Conservation (phyloP, 1,139 yeast species). For the Yamadazyma songkhlaensis region DNA sequence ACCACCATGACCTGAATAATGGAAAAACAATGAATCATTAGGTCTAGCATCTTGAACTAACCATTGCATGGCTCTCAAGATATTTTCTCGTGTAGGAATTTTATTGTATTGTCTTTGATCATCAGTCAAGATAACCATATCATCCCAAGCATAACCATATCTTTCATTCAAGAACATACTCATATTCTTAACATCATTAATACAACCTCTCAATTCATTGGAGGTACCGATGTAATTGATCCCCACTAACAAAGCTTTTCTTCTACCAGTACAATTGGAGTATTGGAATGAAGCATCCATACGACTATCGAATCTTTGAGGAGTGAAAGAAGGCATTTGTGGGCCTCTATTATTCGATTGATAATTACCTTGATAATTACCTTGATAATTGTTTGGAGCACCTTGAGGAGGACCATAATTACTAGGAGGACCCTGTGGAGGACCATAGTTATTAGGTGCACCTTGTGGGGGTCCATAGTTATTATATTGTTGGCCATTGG, state of each 20-base stretch:
- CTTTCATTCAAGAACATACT: conserved; percentile 50
- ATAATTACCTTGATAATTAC: conserved; percentile 10
- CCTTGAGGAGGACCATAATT: conserved; percentile 15
- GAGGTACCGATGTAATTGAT: conserved; percentile 80
- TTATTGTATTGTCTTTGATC: conserved; percentile 63
- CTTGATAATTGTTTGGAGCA: conserved; percentile 2
- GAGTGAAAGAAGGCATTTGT: conserved; percentile 25
- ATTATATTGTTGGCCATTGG: conserved; percentile 8
- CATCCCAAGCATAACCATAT: conserved; percentile 70
- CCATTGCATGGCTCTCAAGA: conserved; percentile 89
- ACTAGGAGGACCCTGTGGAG: conserved; percentile 6
- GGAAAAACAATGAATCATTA: conserved; percentile 83
- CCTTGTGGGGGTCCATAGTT: conserved; percentile 13
- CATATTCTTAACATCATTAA: conserved; percentile 75
- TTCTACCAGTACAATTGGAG: conserved; percentile 71
- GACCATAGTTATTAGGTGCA: conserved; percentile 8
- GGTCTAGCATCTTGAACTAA: conserved; percentile 77
- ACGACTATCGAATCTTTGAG: conserved; percentile 32
- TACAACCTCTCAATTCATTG: conserved; percentile 77
- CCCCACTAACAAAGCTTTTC: conserved; percentile 83
- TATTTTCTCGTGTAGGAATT: conserved; percentile 75
- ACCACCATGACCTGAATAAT: conserved; percentile 95
- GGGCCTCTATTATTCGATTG: conserved; percentile 4
- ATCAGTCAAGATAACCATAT: conserved; percentile 82
- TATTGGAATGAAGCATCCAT: conserved; percentile 51